Conservation (phyloP, 2,329 filamentous ascomycete genomes). For the Colletotrichum tamarilloi region DNA sequence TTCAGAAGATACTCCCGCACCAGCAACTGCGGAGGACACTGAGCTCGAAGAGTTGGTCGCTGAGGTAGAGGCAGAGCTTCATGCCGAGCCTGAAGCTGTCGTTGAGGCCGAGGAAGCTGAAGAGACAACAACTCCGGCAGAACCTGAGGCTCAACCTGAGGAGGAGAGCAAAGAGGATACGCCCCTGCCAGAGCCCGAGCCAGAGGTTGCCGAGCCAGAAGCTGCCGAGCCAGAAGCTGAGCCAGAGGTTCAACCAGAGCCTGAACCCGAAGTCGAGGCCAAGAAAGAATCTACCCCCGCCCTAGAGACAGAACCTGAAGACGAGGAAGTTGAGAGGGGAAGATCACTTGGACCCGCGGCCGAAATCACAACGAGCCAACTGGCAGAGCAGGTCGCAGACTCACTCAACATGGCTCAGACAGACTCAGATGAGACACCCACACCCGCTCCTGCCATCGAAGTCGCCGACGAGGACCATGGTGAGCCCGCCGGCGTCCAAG, state of each 20-base stretch:
- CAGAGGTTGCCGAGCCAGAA: not conserved
- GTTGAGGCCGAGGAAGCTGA: not conserved
- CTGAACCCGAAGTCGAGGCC: not conserved
- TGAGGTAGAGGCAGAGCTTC: not conserved
- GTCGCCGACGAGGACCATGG: not conserved
- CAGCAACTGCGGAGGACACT: not conserved
- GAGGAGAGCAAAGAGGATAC: not conserved
- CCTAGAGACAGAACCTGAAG: not conserved
- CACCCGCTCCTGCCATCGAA: not conserved
- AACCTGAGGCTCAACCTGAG: not conserved
- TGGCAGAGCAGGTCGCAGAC: constrained; percentile 9
- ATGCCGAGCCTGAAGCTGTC: not conserved
- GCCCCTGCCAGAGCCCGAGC: not conserved
- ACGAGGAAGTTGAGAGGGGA: not conserved
- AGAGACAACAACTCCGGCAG: not conserved
- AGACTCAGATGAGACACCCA: not conserved
- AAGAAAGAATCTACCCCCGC: not conserved
- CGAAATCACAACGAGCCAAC: not conserved
- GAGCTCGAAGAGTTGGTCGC: constrained; percentile 1
- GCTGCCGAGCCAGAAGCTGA: not conserved
- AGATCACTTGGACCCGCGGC: not conserved
- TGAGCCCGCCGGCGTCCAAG: not conserved
- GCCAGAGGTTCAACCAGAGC: not conserved
- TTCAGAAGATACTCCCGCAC: not conserved
- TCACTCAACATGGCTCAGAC: not conserved